These are phyloP conservation scores for Tetracladium setigerum DNA, from an alignment of 495 filamentous ascomycete genomes.

Conservation along the genomic window DNA sequence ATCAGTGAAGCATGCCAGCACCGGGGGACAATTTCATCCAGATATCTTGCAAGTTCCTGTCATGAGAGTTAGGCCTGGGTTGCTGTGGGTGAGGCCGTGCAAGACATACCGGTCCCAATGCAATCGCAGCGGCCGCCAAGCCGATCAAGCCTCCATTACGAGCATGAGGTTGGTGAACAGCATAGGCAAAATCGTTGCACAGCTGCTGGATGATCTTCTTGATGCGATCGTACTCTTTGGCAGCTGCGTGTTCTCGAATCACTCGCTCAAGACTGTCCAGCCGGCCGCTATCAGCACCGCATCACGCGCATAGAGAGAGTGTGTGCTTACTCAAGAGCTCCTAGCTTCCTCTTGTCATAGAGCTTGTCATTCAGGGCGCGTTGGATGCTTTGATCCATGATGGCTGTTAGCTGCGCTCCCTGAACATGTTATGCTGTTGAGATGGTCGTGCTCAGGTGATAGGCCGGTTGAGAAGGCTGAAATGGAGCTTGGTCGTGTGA, in stretches of 20 bases:
- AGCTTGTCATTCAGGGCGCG: constrained; percentile 94
- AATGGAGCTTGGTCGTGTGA: too few species aligned
- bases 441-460: too few species aligned
- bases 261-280: constrained; percentile 70
- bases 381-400: constrained; percentile 85
- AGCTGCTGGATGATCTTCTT: constrained; percentile 87
- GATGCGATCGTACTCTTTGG: constrained; percentile 69
- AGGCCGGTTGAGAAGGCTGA: too few species aligned
- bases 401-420: constrained; percentile 5
- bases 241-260: constrained; percentile 76
- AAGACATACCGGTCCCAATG: constrained; percentile 76
- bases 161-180: constrained; percentile 94
- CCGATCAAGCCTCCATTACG: constrained; percentile 96
- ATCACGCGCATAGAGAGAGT: not conserved
- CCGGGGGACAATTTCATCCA: constrained; percentile 93
- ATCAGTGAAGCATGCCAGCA: constrained; percentile 96
- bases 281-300: constrained; percentile 7
- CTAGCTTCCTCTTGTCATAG: constrained; percentile 94
- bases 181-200: constrained; percentile 96
- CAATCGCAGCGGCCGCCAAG: constrained; percentile 92
- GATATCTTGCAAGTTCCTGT: constrained; percentile 80
- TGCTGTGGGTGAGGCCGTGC: not conserved
- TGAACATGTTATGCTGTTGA: constrained; percentile 4
- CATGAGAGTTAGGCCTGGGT: not conserved
- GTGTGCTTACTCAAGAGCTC: constrained; percentile 82